These are phyloP conservation scores for Stagonosporopsis cucurbitacearum DNA, from an alignment of 2,329 filamentous ascomycete species.

Conservation along the genomic window DNA sequence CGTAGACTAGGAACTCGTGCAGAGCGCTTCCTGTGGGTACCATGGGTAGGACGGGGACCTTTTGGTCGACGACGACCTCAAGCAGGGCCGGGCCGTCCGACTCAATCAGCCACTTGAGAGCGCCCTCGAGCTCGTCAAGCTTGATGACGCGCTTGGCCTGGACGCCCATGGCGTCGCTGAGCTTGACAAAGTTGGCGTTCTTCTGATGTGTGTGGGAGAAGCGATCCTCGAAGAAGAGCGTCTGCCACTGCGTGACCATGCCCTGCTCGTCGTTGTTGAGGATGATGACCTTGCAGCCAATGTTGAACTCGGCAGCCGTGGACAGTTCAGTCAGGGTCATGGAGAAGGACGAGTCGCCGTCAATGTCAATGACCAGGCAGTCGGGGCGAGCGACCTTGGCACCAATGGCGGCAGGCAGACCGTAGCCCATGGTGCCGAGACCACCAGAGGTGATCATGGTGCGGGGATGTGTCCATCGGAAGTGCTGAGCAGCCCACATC, in stretches of 20 bases:
- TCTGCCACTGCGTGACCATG: slow-evolving; percentile 99
- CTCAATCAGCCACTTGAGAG: slow-evolving; percentile 82
- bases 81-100: slow-evolving; percentile 90
- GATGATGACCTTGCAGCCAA: slow-evolving; percentile 92
- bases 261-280: slow-evolving; percentile 98
- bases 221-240: slow-evolving; percentile 94
- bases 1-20: slow-evolving; percentile 92
- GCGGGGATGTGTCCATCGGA: slow-evolving; percentile 88
- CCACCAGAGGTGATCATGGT: slow-evolving; percentile 97
- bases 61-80: slow-evolving; percentile 87
- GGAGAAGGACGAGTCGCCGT: slow-evolving; percentile 98
- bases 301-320: slow-evolving; percentile 93
- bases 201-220: slow-evolving; percentile 91
- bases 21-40: slow-evolving; percentile 85
- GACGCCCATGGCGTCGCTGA: slow-evolving; percentile 89
- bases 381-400: slow-evolving; percentile 87
- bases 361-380: slow-evolving; percentile 90
- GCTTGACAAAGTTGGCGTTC: slow-evolving; percentile 95
- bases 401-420: slow-evolving; percentile 91
- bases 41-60: slow-evolving; percentile 97
- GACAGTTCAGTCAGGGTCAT: slow-evolving; percentile 97
- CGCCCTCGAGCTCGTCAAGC: slow-evolving; percentile 77
- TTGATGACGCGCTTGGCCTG: slow-evolving; percentile 74
- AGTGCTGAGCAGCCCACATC: slow-evolving; percentile 98
- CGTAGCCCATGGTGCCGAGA: slow-evolving; percentile 94